Percentiles rank a stretch among this genome's conserved stretches.
Conservation (phyloP, 768 basidiomycete species). For the Russula ochroleuca region DNA sequence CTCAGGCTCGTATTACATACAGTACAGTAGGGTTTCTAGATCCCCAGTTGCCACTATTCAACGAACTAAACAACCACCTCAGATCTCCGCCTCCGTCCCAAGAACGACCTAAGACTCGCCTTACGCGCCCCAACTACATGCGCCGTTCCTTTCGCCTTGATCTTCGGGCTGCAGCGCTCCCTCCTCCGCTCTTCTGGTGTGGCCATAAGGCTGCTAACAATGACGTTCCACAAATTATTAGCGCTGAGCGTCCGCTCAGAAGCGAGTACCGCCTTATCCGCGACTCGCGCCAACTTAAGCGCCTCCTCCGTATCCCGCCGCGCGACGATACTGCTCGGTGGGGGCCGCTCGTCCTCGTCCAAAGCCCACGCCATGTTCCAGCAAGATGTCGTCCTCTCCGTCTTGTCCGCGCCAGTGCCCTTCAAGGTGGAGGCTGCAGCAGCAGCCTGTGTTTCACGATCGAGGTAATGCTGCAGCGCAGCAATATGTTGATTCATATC, state of each 20-base stretch:
- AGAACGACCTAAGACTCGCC: neutral
- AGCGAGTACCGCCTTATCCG: constrained; percentile 60
- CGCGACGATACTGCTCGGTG: constrained; percentile 89
- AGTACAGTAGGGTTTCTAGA: neutral
- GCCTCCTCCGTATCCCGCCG: constrained; percentile 83
- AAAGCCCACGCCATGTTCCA: constrained; percentile 87
- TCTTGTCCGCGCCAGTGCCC: constrained; percentile 24
- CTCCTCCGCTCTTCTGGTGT: constrained; percentile 42
- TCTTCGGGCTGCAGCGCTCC: neutral
- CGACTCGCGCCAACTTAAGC: constrained; percentile 62
- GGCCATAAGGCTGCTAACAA: constrained; percentile 59
- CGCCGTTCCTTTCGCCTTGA: neutral
- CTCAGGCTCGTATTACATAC: too few species aligned
- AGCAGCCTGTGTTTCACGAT: constrained; percentile 31
- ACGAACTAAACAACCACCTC: neutral
- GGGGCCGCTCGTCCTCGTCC: constrained; percentile 75
- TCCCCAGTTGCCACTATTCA: neutral
- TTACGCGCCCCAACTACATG: neutral
- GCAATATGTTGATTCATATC: constrained; percentile 55
- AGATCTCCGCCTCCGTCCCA: neutral
- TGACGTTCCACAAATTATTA: constrained; percentile 67
- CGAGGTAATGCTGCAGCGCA: constrained; percentile 41
- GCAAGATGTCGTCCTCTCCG: constrained; percentile 38
- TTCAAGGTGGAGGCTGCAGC: neutral
- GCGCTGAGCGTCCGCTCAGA: constrained; percentile 55